Conservation (phyloP, 2,329 filamentous ascomycete genomes). For the Davidsoniella neocaledoniae region DNA sequence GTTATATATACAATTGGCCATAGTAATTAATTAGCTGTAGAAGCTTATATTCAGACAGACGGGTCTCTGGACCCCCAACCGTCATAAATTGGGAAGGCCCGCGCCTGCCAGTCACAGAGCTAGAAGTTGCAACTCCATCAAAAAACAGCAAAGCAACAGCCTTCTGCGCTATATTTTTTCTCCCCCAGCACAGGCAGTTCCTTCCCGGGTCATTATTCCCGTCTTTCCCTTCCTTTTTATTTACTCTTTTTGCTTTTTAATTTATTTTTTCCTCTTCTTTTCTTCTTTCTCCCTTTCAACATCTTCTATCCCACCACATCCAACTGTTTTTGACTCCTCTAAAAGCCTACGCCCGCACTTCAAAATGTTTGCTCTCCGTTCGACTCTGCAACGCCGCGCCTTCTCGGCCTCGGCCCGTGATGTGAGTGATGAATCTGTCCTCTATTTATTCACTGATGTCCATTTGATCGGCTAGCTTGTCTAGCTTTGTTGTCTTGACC, state of each 20-base stretch:
- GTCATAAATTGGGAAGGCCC: too few relatives aligned
- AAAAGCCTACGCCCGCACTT: slow-evolving; percentile 13
- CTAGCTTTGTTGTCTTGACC: neutral
- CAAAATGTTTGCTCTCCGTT: slow-evolving; percentile 52
- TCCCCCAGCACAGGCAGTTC: neutral
- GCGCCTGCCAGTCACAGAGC: too few relatives aligned
- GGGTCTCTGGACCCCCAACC: too few relatives aligned
- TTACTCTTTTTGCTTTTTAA: neutral
- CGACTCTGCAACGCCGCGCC: slow-evolving; percentile 55
- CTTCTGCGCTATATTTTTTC: too few relatives aligned
- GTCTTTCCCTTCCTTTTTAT: neutral
- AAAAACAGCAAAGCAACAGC: too few relatives aligned
- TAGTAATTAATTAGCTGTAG: too few relatives aligned
- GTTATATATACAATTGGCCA: too few relatives aligned
- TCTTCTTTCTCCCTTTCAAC: slow-evolving; percentile 5
- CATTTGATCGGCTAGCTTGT: neutral
- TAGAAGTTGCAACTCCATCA: too few relatives aligned
- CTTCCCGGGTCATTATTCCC: neutral
- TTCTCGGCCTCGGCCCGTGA: slow-evolving; percentile 67
- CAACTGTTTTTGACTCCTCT: slow-evolving; percentile 14
- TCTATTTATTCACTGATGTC: neutral
- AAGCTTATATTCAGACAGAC: too few relatives aligned
- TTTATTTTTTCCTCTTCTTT: slow-evolving; percentile 1
- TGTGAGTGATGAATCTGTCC: slow-evolving; percentile 28
- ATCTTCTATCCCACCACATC: neutral